A percentile compares a stretch with the other conserved stretches of the same genome.
Evolutionary conservation across 2,329 filamentous ascomycete species (phyloP).

Genomic region (Pseudogymnoascus verrucosus): DNA sequence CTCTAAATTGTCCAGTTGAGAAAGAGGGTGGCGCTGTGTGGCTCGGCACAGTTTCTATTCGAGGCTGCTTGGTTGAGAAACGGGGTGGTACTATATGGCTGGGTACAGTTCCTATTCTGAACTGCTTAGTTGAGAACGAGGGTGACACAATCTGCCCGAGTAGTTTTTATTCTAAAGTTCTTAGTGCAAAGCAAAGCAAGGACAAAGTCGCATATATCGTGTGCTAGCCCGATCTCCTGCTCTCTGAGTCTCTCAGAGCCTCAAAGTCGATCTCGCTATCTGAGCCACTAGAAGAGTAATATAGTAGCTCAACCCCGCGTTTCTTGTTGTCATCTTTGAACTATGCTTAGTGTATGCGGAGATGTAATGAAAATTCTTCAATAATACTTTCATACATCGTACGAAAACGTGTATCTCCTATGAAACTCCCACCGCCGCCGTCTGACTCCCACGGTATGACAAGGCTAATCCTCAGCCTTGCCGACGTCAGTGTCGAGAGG

Average conservation of each 20-base stretch:
- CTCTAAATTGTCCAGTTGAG: too few species aligned
- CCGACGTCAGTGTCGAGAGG: slow-evolving; percentile 2
- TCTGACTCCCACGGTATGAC: not conserved
- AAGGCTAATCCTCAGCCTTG: not conserved
- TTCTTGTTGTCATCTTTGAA: not conserved
- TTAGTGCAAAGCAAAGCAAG: not conserved
- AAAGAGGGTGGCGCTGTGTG: too few species aligned
- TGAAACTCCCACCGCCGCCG: not conserved
- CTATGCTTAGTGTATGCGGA: not conserved
- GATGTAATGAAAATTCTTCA: not conserved
- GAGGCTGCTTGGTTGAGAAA: too few species aligned
- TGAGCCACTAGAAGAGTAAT: not conserved
- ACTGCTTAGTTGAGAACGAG: too few species aligned
- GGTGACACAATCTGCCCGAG: not conserved
- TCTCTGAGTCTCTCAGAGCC: not conserved
- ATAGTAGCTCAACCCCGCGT: not conserved
- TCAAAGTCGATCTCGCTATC: not conserved
- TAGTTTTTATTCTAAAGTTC: not conserved
- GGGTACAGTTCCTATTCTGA: too few species aligned
- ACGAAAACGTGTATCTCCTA: not conserved
- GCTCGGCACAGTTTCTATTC: too few species aligned
- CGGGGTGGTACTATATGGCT: too few species aligned
- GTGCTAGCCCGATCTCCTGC: not conserved
- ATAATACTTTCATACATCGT: not conserved
- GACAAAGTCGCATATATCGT: not conserved